These are phyloP conservation scores for Jimgerdemannia lactiflua DNA, from an alignment of 192 early-diverging fungal genomes.

Conservation along the genomic window DNA sequence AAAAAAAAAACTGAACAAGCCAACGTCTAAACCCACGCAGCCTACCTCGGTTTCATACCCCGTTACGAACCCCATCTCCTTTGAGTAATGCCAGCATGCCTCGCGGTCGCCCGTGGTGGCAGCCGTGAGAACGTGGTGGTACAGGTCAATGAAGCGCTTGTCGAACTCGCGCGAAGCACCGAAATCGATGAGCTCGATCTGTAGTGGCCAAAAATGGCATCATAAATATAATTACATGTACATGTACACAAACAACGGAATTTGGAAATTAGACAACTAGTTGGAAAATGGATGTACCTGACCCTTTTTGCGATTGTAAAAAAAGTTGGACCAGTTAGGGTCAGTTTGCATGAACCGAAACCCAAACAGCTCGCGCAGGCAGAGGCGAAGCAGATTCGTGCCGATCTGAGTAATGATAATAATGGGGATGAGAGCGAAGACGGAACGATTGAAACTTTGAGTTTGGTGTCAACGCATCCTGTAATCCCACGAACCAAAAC, in stretches of 20 bases:
- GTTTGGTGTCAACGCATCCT: too few relatives aligned
- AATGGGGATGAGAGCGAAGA: constrained; percentile 19
- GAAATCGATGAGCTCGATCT: constrained; percentile 91
- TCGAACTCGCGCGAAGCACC: constrained; percentile 86
- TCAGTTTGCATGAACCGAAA: constrained; percentile 99
- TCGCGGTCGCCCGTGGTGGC: constrained; percentile 73
- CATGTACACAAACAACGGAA: not conserved
- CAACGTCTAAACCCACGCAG: not conserved
- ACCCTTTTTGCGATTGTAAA: constrained; percentile 68
- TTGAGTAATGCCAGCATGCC: constrained; percentile 70
- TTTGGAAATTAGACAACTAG: not conserved
- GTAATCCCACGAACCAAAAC: too few relatives aligned
- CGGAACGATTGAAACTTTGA: not conserved
- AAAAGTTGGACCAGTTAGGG: constrained; percentile 99
- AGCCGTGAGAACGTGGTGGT: constrained; percentile 71
- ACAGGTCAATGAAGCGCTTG: constrained; percentile 69
- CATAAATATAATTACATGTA: not conserved
- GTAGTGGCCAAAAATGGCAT: not conserved
- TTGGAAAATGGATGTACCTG: constrained; percentile 29
- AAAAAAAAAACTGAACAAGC: not conserved
- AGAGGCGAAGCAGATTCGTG: constrained; percentile 71
- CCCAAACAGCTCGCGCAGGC: constrained; percentile 86
- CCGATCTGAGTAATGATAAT: constrained; percentile 51
- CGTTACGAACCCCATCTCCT: constrained; percentile 88
- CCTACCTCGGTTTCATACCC: constrained; percentile 82